These are phyloP conservation scores for Zygotorulaspora danielsina DNA, from an alignment of 805 yeast genomes.

Conservation along the genomic window DNA sequence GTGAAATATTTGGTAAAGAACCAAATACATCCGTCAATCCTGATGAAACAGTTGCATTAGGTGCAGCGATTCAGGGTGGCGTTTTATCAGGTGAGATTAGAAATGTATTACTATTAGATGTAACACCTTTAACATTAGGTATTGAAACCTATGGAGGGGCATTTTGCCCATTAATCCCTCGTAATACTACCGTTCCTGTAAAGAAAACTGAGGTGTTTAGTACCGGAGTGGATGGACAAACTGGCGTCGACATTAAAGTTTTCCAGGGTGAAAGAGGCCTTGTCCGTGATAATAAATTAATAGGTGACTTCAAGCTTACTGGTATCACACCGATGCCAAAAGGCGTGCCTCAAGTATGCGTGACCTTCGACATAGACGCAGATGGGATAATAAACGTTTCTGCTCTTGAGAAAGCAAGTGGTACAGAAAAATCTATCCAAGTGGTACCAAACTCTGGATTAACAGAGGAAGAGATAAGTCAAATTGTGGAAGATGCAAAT, in stretches of 20 bases:
- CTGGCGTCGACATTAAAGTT: constrained; percentile 74
- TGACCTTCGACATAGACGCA: constrained; percentile 74
- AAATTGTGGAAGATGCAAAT: constrained; percentile 63
- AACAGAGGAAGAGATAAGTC: constrained; percentile 61
- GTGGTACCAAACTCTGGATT: constrained; percentile 68
- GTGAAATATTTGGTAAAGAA: constrained; percentile 52
- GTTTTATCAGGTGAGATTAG: constrained; percentile 77
- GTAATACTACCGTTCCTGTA: constrained; percentile 74
- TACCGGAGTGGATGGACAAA: constrained; percentile 81
- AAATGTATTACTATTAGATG: constrained; percentile 73
- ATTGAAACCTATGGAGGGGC: constrained; percentile 84
- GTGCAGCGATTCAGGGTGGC: constrained; percentile 90
- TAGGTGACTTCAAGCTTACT: constrained; percentile 67
- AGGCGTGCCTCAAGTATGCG: constrained; percentile 76
- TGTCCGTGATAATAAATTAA: constrained; percentile 70
- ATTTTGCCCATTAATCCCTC: constrained; percentile 70
- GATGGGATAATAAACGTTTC: constrained; percentile 79
- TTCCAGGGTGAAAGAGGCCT: constrained; percentile 79
- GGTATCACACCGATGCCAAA: constrained; percentile 75
- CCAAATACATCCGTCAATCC: constrained; percentile 77
- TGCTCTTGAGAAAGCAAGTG: constrained; percentile 75
- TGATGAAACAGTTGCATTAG: constrained; percentile 90
- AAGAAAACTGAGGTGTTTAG: constrained; percentile 71
- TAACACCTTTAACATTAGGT: constrained; percentile 77
- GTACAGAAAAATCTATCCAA: constrained; percentile 60